A percentile compares a stretch with the other conserved stretches of the same genome.
Evolutionary conservation across 2,329 filamentous ascomycete species (phyloP).

Genomic region (Fusarium pseudoanthophilum): DNA sequence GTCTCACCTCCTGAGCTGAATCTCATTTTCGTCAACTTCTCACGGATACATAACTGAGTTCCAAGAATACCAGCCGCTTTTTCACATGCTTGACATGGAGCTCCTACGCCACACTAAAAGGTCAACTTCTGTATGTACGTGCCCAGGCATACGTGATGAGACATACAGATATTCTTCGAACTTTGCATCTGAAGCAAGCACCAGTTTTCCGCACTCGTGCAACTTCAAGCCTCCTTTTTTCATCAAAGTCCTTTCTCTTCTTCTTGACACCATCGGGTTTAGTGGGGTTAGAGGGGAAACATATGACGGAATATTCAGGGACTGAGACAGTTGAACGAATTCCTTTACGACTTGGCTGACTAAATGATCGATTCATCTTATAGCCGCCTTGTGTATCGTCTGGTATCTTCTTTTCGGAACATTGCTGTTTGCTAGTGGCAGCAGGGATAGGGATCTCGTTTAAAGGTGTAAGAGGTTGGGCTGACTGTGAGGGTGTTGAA

Average conservation of each 20-base stretch:
- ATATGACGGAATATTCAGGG: conserved; percentile 42
- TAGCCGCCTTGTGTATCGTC: neutral
- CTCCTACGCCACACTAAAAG: conserved; percentile 41
- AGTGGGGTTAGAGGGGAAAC: conserved; percentile 44
- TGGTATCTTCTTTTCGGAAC: neutral
- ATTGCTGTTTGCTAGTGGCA: conserved; percentile 8
- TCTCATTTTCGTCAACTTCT: conserved; percentile 45
- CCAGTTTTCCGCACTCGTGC: conserved; percentile 44
- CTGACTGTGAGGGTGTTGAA: conserved; percentile 17
- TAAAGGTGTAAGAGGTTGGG: conserved; percentile 18
- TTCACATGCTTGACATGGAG: conserved; percentile 41
- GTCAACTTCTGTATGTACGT: conserved; percentile 15
- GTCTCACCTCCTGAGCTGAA: conserved; percentile 44
- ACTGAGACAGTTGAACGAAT: conserved; percentile 13
- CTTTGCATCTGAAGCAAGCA: conserved; percentile 44
- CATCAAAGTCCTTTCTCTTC: conserved; percentile 44
- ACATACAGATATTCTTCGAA: conserved; percentile 44
- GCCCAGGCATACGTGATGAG: neutral
- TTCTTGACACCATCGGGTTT: conserved; percentile 43
- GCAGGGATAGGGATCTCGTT: conserved; percentile 21
- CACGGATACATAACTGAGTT: conserved; percentile 41
- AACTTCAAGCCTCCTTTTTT: conserved; percentile 42
- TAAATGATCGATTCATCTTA: neutral
- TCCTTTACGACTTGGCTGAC: conserved; percentile 1
- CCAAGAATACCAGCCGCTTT: conserved; percentile 43